Conservation (phyloP, 2,329 filamentous ascomycete species). For the Diaporthe helianthi region DNA sequence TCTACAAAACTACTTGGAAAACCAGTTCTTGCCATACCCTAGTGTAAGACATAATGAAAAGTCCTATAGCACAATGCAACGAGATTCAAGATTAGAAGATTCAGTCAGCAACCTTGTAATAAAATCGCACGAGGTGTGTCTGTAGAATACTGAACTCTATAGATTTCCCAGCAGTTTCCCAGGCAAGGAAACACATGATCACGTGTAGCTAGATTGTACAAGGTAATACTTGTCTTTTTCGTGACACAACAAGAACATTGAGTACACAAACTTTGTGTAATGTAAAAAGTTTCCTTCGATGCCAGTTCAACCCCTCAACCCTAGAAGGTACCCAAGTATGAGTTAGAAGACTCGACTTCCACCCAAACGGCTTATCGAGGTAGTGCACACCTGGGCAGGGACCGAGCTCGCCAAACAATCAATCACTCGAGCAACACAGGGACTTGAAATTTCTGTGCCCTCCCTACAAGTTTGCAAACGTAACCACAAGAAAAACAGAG, state of each 20-base stretch:
- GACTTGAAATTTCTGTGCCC: neutral
- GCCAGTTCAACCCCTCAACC: neutral
- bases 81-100: too few relatives aligned
- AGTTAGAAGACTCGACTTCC: neutral
- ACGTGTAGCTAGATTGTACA: neutral
- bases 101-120: neutral
- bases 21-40: neutral
- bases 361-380: neutral
- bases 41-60: neutral
- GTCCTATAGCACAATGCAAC: too few relatives aligned
- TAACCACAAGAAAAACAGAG: neutral
- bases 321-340: too few relatives aligned
- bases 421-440: neutral
- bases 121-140: too few relatives aligned
- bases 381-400: neutral
- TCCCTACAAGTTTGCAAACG: neutral
- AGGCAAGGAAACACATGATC: neutral
- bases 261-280: neutral
- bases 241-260: neutral
- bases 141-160: neutral
- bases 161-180: neutral
- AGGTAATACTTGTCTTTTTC: neutral
- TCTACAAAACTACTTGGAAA: neutral
- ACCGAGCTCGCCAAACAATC: neutral
- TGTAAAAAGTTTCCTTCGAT: neutral